These are phyloP conservation scores for Puccinia coronata DNA, from an alignment of 1,284 basidiomycete species.

Conservation along the genomic window DNA sequence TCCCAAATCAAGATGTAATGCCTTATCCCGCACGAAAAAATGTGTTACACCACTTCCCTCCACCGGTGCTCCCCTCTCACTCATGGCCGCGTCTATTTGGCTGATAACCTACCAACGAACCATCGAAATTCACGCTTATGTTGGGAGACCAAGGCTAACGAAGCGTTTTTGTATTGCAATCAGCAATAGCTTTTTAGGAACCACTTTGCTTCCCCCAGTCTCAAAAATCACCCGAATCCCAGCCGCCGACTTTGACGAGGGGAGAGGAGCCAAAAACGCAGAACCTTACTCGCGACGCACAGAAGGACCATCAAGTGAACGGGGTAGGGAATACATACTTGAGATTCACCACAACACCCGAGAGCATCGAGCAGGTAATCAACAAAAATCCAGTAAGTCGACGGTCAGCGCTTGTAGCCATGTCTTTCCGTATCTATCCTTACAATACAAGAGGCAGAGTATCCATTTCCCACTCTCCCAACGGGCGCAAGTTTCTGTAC, in stretches of 20 bases:
- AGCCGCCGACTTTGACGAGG: neutral
- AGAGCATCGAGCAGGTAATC: neutral
- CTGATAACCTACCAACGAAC: neutral
- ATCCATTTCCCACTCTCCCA: neutral
- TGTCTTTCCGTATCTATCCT: neutral
- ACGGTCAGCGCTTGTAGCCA: neutral
- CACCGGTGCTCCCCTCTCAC: neutral
- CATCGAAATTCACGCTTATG: neutral
- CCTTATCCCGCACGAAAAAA: too few species aligned
- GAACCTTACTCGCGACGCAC: too few species aligned
- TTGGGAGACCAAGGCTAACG: neutral
- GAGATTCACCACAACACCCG: neutral
- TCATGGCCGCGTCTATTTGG: neutral
- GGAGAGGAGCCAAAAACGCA: neutral
- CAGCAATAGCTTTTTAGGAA: neutral
- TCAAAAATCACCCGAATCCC: too few species aligned
- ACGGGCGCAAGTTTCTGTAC: neutral
- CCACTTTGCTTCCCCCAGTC: neutral
- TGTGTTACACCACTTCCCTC: too few species aligned
- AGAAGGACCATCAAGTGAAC: too few species aligned
- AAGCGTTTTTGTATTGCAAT: neutral
- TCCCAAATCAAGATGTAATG: too few species aligned
- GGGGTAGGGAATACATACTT: too few species aligned
- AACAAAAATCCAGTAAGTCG: neutral
- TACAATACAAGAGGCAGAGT: neutral